Evolutionary conservation across 495 filamentous ascomycete genomes (phyloP).

Genomic region (Xylaria bambusicola): DNA sequence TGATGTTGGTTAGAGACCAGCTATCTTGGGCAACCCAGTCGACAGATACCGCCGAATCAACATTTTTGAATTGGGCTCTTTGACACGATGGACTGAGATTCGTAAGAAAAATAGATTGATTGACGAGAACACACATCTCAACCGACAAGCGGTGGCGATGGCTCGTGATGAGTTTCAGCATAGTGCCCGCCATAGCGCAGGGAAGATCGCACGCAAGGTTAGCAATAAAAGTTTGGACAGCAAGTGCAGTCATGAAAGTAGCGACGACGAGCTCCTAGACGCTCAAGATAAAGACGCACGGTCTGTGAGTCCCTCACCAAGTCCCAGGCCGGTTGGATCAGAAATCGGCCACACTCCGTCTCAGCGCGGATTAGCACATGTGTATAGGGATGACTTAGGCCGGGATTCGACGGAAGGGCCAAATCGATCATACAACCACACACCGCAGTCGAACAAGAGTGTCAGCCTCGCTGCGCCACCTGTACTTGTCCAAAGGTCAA

Average conservation of each 20-base stretch:
- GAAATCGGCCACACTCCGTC: constrained; percentile 24
- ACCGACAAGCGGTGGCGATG: constrained; percentile 40
- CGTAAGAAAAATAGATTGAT: constrained; percentile 64
- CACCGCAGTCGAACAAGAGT: constrained; percentile 25
- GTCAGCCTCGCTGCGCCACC: constrained; percentile 12
- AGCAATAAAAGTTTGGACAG: constrained; percentile 38
- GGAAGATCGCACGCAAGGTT: constrained; percentile 34
- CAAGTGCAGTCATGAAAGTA: constrained; percentile 32
- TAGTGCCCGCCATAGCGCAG: constrained; percentile 19
- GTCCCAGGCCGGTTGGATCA: constrained; percentile 21
- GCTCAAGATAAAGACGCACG: background rate
- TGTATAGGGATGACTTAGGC: constrained; percentile 35
- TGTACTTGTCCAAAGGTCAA: background rate
- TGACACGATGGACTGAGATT: constrained; percentile 72
- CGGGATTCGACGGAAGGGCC: constrained; percentile 32
- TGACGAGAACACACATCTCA: constrained; percentile 43
- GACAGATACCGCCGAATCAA: constrained; percentile 66
- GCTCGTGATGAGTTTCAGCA: constrained; percentile 37
- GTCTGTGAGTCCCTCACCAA: background rate
- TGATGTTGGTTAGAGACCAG: constrained; percentile 63
- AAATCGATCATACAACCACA: constrained; percentile 20
- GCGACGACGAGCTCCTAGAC: constrained; percentile 18
- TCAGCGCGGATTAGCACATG: constrained; percentile 25
- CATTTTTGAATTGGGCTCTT: constrained; percentile 62
- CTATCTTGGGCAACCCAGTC: constrained; percentile 67